Conservation (phyloP, 495 filamentous ascomycete species). For the Tricharina praecox region DNA sequence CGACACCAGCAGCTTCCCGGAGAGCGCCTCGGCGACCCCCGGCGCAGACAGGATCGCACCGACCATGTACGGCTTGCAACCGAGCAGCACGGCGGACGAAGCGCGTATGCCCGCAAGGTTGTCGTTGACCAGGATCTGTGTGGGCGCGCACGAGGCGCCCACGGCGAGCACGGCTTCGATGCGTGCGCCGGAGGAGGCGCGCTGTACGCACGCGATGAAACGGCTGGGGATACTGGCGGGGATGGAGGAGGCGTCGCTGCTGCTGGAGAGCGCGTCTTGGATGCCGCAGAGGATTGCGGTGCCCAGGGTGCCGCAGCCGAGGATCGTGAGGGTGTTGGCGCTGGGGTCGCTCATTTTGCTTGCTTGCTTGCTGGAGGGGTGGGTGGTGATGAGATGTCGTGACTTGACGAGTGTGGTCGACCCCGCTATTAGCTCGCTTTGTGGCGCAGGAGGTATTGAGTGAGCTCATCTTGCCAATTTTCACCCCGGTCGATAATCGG, state of each 20-base stretch:
- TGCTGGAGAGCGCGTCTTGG: conserved; percentile 44
- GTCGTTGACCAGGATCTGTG: conserved; percentile 34
- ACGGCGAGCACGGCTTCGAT: conserved; percentile 33
- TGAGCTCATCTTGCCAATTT: too few relatives aligned
- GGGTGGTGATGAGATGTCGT: too few relatives aligned
- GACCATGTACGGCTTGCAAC: conserved; percentile 65
- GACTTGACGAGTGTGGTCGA: too few relatives aligned
- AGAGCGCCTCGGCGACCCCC: conserved; percentile 51
- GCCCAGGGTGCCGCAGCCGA: conserved; percentile 52
- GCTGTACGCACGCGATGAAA: conserved; percentile 63
- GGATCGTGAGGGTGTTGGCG: conserved; percentile 22
- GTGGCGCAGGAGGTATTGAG: too few relatives aligned
- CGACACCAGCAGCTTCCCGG: conserved; percentile 65
- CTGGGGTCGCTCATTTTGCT: too few relatives aligned
- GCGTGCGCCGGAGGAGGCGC: conserved; percentile 42
- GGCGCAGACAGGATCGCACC: conserved; percentile 42
- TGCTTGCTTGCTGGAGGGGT: too few relatives aligned
- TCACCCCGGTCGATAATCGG: too few relatives aligned
- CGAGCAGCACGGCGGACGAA: conserved; percentile 51
- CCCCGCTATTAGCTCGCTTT: too few relatives aligned
- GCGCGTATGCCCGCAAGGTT: conserved; percentile 43
- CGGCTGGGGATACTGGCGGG: conserved; percentile 41
- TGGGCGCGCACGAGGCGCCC: conserved; percentile 21
- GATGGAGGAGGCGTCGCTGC: conserved; percentile 31
- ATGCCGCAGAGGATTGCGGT: conserved; percentile 72